Base-by-base conservation (phyloP, 805 yeast genomes). In the Metschnikowia proteae region DNA sequence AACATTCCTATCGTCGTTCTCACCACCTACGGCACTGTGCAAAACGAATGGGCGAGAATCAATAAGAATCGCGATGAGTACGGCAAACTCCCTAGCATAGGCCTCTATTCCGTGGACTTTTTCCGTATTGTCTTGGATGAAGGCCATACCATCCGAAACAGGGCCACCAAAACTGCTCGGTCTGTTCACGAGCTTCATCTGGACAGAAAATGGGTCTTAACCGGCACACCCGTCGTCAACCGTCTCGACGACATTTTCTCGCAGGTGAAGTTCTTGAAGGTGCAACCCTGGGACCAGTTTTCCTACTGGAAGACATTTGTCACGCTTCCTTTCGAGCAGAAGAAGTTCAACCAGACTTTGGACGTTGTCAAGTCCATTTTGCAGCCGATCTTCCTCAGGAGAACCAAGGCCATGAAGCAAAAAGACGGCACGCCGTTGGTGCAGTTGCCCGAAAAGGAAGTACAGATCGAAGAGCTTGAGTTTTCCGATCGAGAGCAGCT, bases 181-280 rank as follows among this genome's bases (percentile, higher is more conserved):
- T 86, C 97, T 0, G 76, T 90, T 6, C 81, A 79, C 64, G 85
- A 79, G 23, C 60, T 91, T n/a, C 59, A 67, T 7, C 81, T 88
- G 57, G 70, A 74, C 17, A 73, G 94, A 43, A 81, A 81, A 51
- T 91, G 98, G 98, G 74, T 86, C 3, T 70, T 92, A 41, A 89
- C 97, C 0, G 98, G 98, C 6, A 91, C 98, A 0, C 97, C 98
- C 0, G 87, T 91, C 28, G 86, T 90, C 35, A 91, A 91, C 64
- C 71, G 91, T 53, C 71, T 92, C 7, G 97, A 92, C 63, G 98
- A 92, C 63, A 67, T 92, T 41, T 91, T 79, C 61, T 84, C 96
- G 5, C 66, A 90, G 43, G 79, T 90, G 13, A 81, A 82, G 55
- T 92, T 84, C 59, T 67, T 92, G 42, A 74, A 82, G 38, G 66